A percentile compares a stretch with the other conserved stretches of the same genome.
phyloP scores from a whole-genome alignment of 371 early-diverging fungal genomes.

The Mucor irregularis region DNA sequence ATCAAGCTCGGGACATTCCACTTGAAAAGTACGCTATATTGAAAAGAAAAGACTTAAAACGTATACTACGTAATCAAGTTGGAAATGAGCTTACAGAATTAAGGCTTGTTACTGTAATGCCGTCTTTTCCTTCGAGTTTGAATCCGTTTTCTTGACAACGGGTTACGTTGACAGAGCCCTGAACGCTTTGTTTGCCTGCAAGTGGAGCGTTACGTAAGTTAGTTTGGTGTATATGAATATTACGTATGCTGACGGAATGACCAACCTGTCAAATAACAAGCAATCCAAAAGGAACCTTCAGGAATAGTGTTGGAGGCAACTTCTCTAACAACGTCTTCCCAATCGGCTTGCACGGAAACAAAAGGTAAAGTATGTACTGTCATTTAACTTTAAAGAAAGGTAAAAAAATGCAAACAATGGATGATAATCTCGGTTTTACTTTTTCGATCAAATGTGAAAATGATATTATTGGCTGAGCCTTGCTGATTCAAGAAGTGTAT shows the following conservation, averaged over 20 bases:
- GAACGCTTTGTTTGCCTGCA: constrained; percentile 13
- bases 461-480: no score
- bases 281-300: constrained; percentile 54
- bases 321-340: constrained; percentile 40
- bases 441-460: no score
- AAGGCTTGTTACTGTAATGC: constrained; percentile 16
- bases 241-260: no score
- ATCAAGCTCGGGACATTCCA: constrained; percentile 21
- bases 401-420: no score
- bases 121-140: constrained; percentile 24
- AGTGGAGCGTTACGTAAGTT: not conserved
- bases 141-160: not conserved
- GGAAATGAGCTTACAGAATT: constrained; percentile 32
- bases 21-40: constrained; percentile 49
- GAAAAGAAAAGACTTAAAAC: constrained; percentile 11
- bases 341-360: constrained; percentile 46
- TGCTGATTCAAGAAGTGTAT: no score
- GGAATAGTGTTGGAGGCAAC: constrained; percentile 24
- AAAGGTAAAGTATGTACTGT: constrained; percentile 24
- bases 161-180: constrained; percentile 18
- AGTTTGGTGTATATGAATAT: not conserved
- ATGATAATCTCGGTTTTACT: no score
- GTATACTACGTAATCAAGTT: no score
- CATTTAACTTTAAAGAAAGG: no score
- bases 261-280: constrained; percentile 52